A percentile compares a stretch with the other conserved stretches of the same genome.
Evolutionary conservation across 2,329 filamentous ascomycete genomes (phyloP).

Genomic region (Epichloe aotearoae): DNA sequence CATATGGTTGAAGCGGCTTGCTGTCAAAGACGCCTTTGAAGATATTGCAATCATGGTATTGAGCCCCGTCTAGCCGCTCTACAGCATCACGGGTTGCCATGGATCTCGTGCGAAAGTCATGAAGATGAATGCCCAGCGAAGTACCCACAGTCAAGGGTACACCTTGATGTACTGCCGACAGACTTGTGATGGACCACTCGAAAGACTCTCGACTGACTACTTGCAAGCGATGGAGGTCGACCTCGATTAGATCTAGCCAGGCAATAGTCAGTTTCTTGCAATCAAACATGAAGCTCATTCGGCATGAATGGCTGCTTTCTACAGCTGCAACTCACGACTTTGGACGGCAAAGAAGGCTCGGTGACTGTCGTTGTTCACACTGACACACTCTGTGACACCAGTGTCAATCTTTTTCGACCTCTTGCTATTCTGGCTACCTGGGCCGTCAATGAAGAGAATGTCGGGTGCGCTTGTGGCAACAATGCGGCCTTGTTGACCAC

Average conservation of each 20-base stretch:
- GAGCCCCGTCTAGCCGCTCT: slow-evolving; percentile 22
- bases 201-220: slow-evolving; percentile 58
- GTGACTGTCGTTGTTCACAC: slow-evolving; percentile 53
- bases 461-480: slow-evolving; percentile 52
- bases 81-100: slow-evolving; percentile 18
- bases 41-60: slow-evolving; percentile 15
- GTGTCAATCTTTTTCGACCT: slow-evolving; percentile 56
- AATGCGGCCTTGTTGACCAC: slow-evolving; percentile 44
- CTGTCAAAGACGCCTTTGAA: slow-evolving; percentile 34
- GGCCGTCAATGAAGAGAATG: slow-evolving; percentile 47
- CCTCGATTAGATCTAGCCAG: slow-evolving; percentile 51
- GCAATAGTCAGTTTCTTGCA: neutral
- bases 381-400: slow-evolving; percentile 68
- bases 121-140: slow-evolving; percentile 64
- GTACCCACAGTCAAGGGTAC: slow-evolving; percentile 76
- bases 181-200: slow-evolving; percentile 69
- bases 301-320: neutral
- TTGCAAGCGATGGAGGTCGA: slow-evolving; percentile 63
- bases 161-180: slow-evolving; percentile 55
- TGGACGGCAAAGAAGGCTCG: slow-evolving; percentile 72
- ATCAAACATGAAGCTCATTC: neutral
- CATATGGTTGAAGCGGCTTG: slow-evolving; percentile 44
- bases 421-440: slow-evolving; percentile 28
- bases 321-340: slow-evolving; percentile 36
- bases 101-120: slow-evolving; percentile 52